Base-by-base conservation (phyloP, 2,329 filamentous ascomycete species). In the Fusarium anguioides region DNA sequence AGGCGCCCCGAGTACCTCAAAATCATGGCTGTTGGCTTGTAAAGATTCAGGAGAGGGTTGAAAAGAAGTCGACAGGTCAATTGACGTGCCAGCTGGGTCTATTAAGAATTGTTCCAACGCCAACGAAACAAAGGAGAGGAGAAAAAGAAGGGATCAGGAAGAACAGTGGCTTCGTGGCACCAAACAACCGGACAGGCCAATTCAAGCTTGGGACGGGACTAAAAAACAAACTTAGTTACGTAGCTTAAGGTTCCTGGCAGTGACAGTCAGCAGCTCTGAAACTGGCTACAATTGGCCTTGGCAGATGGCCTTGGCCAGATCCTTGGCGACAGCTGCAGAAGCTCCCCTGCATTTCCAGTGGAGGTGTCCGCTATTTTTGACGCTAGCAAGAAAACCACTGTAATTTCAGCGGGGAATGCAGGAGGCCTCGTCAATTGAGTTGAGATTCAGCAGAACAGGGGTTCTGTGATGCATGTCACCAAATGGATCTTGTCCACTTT, bases 1-100 rank as follows among this genome's bases (percentile, higher is more conserved):
- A 73, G 64, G 65, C 72, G 72, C 57, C 72, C 62, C 33, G 64
- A 59, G 58, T 72, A 53, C 60, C 69, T 73, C 53, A 74, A 44
- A 49, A 71, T 70, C 68, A 74, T 75, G 44, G 27, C 60, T 66
- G 49, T 40, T 37, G 49, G 18, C 35, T 36, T 44, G 47, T 20
- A 26, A 42, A 46, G 46, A 31, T 61, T 40, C 44, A 53, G 15
- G 21, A 29, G 54, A 53, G 36, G 49, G 52, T 50, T 20, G 18
- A 10, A 21, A 39, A 31, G 11, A 40, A 45, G 12, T 42, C 26
- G 35, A 15, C 26, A 37, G 24, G 31, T 54, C 42, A 67, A 71
- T 64, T 64, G 52, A 48, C 20, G 47, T 40, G 41, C 35, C 40
- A 26, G 21, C 46, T 29, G 56, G 64, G 57, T 50, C 58, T 55